Evolutionary conservation across 176 grass and related monocot species (phyloP), one percentile per base, ranked within the genome.

Genomic region (Coix lacrymajobi): DNA sequence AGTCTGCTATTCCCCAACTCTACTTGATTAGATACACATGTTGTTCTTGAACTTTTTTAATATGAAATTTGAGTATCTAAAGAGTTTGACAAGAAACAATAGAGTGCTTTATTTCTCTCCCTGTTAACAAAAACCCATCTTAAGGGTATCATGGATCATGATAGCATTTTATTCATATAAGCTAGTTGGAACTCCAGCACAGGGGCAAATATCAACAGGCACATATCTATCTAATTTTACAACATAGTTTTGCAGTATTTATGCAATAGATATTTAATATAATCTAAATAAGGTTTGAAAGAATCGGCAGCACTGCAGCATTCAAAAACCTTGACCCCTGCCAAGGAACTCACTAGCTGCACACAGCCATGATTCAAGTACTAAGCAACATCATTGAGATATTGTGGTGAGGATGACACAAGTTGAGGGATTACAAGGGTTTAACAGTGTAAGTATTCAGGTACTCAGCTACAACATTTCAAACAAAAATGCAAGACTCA

Each of bases 31-130:
- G 56, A 73, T 28, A 38, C 6, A 9, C 57, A 84, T 84, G 41
- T 73, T 57, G 31, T 10, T 60, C 28, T 66, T 14, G 16, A 6
- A 67, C 15, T 36, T 79, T 0, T 80, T 48, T 38, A 74, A 45
- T 80, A 66, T 17, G 46, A 79, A 84, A 79, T 73, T 45, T 29
- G 6, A 80, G 60, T 61, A 66, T 17, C 19, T 75, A 46, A 68
- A 68, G 20, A 69, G 10, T 69, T 13, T 40, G 34, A 75, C 8
- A 36, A 49, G 5, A 22, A 70, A 8, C 66, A 31, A 6, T 9
- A 31, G 9, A 43, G 25, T 36, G 3, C 1, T 13, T 48, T 15
- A 14, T 64, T 2, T 14, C 26, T 3, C 17, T 17, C 1, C 39
- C 8, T 6, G 0, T 44, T 22, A 34, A 46, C 16, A 32, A 6